phyloP scores from a whole-genome alignment of 208 protist genomes.

The Leishmania guyanensis region DNA sequence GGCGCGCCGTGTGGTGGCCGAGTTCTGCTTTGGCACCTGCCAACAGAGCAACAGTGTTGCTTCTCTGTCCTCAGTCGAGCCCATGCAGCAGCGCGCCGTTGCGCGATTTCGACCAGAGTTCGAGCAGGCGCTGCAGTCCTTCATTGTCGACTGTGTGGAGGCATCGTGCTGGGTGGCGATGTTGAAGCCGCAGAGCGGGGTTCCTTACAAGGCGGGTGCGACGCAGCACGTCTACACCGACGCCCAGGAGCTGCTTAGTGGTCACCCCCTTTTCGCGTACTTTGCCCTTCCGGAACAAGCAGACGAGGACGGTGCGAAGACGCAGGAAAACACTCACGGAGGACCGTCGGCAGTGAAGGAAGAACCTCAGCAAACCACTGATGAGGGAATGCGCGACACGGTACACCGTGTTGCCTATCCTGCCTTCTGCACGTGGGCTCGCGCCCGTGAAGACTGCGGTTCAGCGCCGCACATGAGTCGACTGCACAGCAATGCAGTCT shows the following conservation, averaged over 20 bases:
- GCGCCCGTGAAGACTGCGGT: conserved; percentile 35
- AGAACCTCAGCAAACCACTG: conserved; percentile 4
- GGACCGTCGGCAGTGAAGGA: neutral
- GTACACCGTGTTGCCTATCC: conserved; percentile 67
- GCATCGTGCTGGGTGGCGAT: conserved; percentile 14
- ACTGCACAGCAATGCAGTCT: conserved; percentile 70
- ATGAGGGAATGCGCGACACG: conserved; percentile 37
- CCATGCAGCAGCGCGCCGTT: conserved; percentile 13
- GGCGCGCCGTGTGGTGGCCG: conserved; percentile 22
- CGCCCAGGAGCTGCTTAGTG: conserved; percentile 32
- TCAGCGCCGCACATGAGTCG: conserved; percentile 49
- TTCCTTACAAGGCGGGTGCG: too few relatives aligned
- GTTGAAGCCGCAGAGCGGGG: neutral
- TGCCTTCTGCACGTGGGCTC: conserved; percentile 39
- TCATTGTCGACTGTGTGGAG: conserved; percentile 52
- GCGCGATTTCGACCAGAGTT: conserved; percentile 28
- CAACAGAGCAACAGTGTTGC: neutral
- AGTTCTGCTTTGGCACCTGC: conserved; percentile 31
- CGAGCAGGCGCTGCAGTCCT: conserved; percentile 24
- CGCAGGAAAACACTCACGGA: neutral
- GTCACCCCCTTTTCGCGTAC: conserved; percentile 26
- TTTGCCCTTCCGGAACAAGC: neutral
- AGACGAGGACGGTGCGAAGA: neutral
- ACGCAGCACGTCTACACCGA: conserved; percentile 14
- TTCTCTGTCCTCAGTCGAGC: neutral